Evolutionary conservation across 441 rosid genomes (phyloP).

Genomic region (Adansonia madagascariensis): DNA sequence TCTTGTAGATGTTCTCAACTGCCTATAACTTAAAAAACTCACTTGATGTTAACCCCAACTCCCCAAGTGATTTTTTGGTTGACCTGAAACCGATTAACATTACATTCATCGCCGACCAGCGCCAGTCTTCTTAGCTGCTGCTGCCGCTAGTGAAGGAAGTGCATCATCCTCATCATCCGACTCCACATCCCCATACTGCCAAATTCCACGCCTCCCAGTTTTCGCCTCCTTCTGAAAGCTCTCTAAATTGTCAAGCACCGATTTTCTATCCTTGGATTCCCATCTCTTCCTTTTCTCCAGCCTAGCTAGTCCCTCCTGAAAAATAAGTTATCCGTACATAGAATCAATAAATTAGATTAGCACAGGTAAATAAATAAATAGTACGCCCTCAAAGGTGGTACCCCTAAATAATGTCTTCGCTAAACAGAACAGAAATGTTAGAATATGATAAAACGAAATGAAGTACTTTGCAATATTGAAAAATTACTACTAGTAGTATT

Average conservation of each 20-base stretch:
- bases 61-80: neutral
- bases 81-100: neutral
- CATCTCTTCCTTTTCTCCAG: constrained; percentile 81
- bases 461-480: neutral
- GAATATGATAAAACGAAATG: too few species aligned
- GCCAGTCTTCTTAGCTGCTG: constrained; percentile 48
- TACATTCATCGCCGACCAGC: constrained; percentile 54
- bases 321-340: neutral
- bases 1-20: constrained; percentile 19
- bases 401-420: too few species aligned
- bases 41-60: neutral
- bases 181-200: constrained; percentile 92
- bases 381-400: neutral
- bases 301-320: constrained; percentile 91
- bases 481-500: neutral
- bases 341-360: neutral
- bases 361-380: neutral
- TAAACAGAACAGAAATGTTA: neutral
- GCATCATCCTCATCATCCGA: constrained; percentile 96
- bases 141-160: constrained; percentile 45
- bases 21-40: constrained; percentile 31
- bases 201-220: constrained; percentile 69
- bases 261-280: constrained; percentile 71
- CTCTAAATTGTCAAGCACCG: constrained; percentile 76
- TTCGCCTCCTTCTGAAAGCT: constrained; percentile 84